A percentile compares a stretch with the other conserved stretches of the same genome.
phyloP scores from a whole-genome alignment of 2,329 filamentous ascomycete genomes.

The Talaromyces pinophilus region DNA sequence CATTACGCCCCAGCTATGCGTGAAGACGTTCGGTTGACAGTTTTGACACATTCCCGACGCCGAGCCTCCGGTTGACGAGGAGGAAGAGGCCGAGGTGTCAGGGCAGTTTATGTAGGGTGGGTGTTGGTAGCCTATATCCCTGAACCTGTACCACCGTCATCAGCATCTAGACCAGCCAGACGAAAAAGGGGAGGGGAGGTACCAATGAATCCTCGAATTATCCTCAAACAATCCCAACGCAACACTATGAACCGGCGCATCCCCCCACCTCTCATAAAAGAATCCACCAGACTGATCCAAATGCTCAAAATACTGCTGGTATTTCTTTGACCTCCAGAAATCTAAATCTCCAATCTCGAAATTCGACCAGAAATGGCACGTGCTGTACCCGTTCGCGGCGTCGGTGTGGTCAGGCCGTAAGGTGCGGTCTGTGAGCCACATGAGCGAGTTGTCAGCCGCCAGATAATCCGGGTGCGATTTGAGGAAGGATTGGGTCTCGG shows the following conservation, averaged over 20 bases:
- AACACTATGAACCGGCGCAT: constrained; percentile 95
- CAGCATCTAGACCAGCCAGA: neutral
- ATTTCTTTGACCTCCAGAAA: constrained; percentile 86
- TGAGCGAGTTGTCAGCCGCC: constrained; percentile 78
- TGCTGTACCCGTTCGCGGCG: constrained; percentile 88
- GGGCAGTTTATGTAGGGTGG: constrained; percentile 99
- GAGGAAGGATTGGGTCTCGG: constrained; percentile 87
- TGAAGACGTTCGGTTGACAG: constrained; percentile 81
- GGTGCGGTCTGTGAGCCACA: constrained; percentile 79
- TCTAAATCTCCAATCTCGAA: constrained; percentile 93
- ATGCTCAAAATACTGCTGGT: constrained; percentile 95
- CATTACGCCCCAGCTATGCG: constrained; percentile 71
- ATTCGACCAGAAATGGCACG: constrained; percentile 99
- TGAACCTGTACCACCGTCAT: constrained; percentile 69
- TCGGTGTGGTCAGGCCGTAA: constrained; percentile 76
- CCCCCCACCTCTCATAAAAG: constrained; percentile 98
- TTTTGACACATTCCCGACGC: constrained; percentile 69
- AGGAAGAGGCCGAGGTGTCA: constrained; percentile 65
- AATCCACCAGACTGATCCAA: constrained; percentile 92
- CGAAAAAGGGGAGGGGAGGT: constrained; percentile 21
- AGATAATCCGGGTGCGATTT: constrained; percentile 79
- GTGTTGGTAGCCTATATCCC: constrained; percentile 97
- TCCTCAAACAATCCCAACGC: constrained; percentile 92
- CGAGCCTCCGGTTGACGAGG: neutral
- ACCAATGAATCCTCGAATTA: constrained; percentile 89